These are phyloP conservation scores for Waltiozyma sp. DNA, from an alignment of 1,139 yeast species.

Conservation along the genomic window DNA sequence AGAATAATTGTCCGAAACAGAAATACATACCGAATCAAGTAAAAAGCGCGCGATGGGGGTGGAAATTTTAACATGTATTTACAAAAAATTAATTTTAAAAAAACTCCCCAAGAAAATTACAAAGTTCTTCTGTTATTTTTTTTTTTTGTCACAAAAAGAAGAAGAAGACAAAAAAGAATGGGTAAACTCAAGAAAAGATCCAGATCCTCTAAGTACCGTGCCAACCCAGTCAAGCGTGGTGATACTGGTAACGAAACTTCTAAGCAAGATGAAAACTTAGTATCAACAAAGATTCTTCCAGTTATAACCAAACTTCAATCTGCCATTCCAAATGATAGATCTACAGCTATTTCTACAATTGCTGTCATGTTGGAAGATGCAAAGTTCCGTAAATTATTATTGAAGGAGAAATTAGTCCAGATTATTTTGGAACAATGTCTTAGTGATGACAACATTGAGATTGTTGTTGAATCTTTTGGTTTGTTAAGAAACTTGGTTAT, in stretches of 20 bases:
- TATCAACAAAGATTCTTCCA: slow-evolving; percentile 53
- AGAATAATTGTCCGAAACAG: background rate
- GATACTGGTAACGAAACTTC: slow-evolving; percentile 13
- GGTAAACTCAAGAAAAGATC: slow-evolving; percentile 68
- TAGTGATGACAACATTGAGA: slow-evolving; percentile 59
- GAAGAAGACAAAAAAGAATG: slow-evolving; percentile 36
- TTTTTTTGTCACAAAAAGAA: too few species aligned
- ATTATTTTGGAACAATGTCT: slow-evolving; percentile 54
- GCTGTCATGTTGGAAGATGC: slow-evolving; percentile 62
- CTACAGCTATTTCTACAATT: slow-evolving; percentile 70
- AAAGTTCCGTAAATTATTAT: slow-evolving; percentile 45
- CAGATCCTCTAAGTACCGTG: slow-evolving; percentile 44
- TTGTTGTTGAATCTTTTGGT: slow-evolving; percentile 73
- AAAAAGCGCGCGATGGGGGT: too few species aligned
- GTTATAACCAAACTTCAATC: slow-evolving; percentile 55
- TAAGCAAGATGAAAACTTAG: slow-evolving; percentile 36
- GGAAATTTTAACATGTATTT: too few species aligned
- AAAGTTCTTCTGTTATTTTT: too few species aligned
- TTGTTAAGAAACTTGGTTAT: slow-evolving; percentile 66
- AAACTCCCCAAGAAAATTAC: too few species aligned
- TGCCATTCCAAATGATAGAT: slow-evolving; percentile 56
- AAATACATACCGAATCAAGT: too few species aligned
- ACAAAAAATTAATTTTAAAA: too few species aligned
- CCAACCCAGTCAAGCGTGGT: slow-evolving; percentile 26
- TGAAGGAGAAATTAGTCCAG: slow-evolving; percentile 62